These are phyloP conservation scores for Madurella mycetomatis DNA, from an alignment of 2,329 filamentous ascomycete species.

Conservation along the genomic window DNA sequence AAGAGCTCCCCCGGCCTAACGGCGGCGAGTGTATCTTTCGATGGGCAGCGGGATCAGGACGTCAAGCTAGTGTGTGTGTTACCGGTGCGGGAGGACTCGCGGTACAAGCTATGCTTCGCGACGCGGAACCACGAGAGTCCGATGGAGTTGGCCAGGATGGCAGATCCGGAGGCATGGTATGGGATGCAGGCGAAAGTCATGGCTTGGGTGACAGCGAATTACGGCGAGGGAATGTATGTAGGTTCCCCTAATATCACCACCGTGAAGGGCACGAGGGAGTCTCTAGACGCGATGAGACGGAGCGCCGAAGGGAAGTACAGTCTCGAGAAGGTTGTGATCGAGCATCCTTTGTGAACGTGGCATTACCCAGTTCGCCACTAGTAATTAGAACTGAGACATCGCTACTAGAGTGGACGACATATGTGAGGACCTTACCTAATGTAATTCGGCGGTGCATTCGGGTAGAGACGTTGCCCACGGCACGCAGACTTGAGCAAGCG, in stretches of 20 bases:
- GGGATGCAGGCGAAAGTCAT: constrained; percentile 6
- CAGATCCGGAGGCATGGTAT: not conserved
- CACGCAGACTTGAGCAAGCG: no score
- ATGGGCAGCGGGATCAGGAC: not conserved
- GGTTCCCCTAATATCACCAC: not conserved
- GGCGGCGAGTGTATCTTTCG: not conserved
- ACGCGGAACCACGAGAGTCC: constrained; percentile 7
- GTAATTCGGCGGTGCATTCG: no score
- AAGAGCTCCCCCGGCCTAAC: constrained; percentile 7
- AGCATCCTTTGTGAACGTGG: not conserved
- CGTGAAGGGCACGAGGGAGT: not conserved
- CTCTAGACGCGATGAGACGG: not conserved
- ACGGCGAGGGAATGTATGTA: not conserved
- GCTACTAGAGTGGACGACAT: no score
- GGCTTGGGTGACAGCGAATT: not conserved
- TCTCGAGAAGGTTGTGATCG: not conserved
- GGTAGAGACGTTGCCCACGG: no score
- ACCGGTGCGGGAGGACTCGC: constrained; percentile 8
- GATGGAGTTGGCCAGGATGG: constrained; percentile 4
- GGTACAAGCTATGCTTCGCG: not conserved
- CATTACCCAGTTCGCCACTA: no score
- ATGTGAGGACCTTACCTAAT: no score
- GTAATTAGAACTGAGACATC: no score
- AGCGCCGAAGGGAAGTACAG: constrained; percentile 1
- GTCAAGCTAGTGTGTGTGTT: constrained; percentile 7